A percentile compares a stretch with the other conserved stretches of the same genome.
Evolutionary conservation across 306 rosid species (phyloP).

Genomic region (barrel medic (Medicago truncatula)): MtrunA17r5.0-ANR NC_053046.1:33466001-33466500

Average conservation of each 20-base stretch:
- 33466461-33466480: background rate
- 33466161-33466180: slow-evolving; percentile 27
- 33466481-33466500: background rate
- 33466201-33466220: background rate
- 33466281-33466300: background rate
- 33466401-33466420: background rate
- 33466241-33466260: background rate
- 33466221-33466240: background rate
- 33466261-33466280: background rate
- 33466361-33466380: background rate
- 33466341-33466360: background rate
- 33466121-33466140: slow-evolving; percentile 20
- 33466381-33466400: background rate
- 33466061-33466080: slow-evolving; percentile 31
- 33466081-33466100: slow-evolving; percentile 24
- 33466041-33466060: slow-evolving; percentile 38
- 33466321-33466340: background rate
- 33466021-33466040: slow-evolving; percentile 46
- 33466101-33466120: background rate
- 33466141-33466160: slow-evolving; percentile 3
- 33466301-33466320: background rate
- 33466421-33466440: background rate
- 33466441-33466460: background rate
- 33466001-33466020: slow-evolving; percentile 60
- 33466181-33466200: slow-evolving; percentile 13